A percentile compares a stretch with the other conserved stretches of the same genome.
These are phyloP conservation scores for Monosporascus sp. DNA, from an alignment of 2,329 filamentous ascomycete species.

Conservation along the genomic window DNA sequence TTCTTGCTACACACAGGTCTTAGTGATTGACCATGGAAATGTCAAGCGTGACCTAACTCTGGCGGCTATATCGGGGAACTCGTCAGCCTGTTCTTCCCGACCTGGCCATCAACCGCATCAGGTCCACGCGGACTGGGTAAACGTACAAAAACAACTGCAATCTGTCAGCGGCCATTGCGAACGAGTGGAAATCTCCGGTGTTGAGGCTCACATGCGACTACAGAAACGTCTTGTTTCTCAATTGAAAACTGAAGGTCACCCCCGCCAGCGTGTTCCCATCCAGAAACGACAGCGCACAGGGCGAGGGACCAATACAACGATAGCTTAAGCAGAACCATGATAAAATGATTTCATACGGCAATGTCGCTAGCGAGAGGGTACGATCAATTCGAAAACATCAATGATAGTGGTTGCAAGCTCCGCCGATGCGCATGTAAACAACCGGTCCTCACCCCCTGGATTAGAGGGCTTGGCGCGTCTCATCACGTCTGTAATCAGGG, in stretches of 20 bases:
- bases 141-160: neutral
- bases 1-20: conserved; percentile 9
- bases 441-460: neutral
- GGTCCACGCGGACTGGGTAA: neutral
- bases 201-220: neutral
- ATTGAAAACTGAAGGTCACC: neutral
- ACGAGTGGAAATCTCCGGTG: neutral
- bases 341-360: neutral
- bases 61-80: conserved; percentile 3
- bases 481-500: neutral
- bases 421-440: neutral
- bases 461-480: neutral
- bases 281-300: neutral
- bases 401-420: neutral
- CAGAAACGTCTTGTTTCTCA: neutral
- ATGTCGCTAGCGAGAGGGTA: neutral
- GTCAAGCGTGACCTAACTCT: conserved; percentile 5
- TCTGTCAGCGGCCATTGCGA: neutral
- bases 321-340: neutral
- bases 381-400: neutral
- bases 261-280: neutral
- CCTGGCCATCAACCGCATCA: neutral
- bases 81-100: neutral
- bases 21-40: neutral
- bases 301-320: neutral